A percentile compares a stretch with the other conserved stretches of the same genome.
These are phyloP conservation scores for Macrophomina pseudophaseolina DNA, from an alignment of 2,329 filamentous ascomycete genomes.

Conservation along the genomic window DNA sequence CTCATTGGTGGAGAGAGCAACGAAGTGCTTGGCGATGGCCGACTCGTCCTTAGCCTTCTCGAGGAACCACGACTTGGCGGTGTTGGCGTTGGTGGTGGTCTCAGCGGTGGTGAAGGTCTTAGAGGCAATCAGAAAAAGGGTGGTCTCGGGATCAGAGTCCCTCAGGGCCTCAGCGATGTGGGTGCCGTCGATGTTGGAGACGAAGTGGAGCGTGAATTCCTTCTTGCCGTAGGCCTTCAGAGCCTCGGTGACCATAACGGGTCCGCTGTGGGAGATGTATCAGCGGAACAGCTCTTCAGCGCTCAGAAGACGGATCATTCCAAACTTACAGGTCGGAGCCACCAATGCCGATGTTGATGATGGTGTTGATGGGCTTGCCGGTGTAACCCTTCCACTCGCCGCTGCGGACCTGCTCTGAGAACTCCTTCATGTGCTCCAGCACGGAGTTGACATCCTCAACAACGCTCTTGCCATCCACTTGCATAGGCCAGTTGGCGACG, in stretches of 20 bases:
- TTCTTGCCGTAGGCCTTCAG: constrained; percentile 91
- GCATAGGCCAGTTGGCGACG: constrained; percentile 76
- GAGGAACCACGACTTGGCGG: constrained; percentile 96
- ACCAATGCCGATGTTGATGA: constrained; percentile 97
- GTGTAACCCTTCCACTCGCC: constrained; percentile 97
- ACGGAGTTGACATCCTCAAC: constrained; percentile 92
- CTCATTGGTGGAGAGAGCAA: constrained; percentile 96
- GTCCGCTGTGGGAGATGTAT: constrained; percentile 64
- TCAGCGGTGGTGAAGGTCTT: constrained; percentile 99
- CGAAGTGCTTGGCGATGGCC: constrained; percentile 95
- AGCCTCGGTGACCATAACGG: constrained; percentile 98
- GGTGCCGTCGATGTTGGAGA: constrained; percentile 99
- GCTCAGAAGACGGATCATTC: no score
- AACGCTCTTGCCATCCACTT: constrained; percentile 91
- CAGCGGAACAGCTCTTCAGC: not conserved
- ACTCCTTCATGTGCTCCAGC: constrained; percentile 97
- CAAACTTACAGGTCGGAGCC: constrained; percentile 89
- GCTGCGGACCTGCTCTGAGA: constrained; percentile 91
- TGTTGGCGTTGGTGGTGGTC: constrained; percentile 96
- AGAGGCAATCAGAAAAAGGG: constrained; percentile 97
- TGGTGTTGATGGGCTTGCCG: constrained; percentile 95
- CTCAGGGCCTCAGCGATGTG: constrained; percentile 94
- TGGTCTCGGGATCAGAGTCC: constrained; percentile 91
- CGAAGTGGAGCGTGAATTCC: constrained; percentile 91
- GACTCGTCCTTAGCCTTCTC: constrained; percentile 75